Conservation (phyloP, 306 rosid species). For the Quercus aquifolioides region DNA sequence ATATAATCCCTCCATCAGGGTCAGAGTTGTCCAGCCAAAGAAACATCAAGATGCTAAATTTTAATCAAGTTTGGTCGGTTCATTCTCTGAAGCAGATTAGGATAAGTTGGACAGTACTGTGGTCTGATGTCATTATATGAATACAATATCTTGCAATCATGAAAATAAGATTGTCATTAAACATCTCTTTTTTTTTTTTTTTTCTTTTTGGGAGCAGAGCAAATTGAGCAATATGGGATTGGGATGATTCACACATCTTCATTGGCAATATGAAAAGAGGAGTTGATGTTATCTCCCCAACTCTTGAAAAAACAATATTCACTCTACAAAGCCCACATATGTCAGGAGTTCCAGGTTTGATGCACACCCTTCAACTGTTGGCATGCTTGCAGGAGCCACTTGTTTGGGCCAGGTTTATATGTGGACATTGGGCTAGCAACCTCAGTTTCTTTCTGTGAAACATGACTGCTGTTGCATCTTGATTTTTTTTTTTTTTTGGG, state of each 20-base stretch:
- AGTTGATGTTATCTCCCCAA: conserved; percentile 19
- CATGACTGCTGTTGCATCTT: background rate
- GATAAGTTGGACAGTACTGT: no score
- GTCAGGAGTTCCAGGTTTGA: conserved; percentile 81
- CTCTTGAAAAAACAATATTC: conserved; percentile 28
- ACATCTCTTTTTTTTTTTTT: background rate
- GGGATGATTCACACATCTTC: no score
- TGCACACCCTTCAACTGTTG: conserved; percentile 46
- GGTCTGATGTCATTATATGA: background rate
- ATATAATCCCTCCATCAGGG: no score
- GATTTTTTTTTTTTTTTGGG: background rate
- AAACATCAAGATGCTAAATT: no score
- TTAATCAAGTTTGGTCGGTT: no score
- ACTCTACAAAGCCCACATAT: conserved; percentile 60
- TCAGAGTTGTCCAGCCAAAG: no score
- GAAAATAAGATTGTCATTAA: background rate
- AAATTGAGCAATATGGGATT: background rate
- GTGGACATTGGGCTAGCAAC: conserved; percentile 23
- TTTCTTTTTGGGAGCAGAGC: conserved; percentile 48
- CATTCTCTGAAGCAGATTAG: no score
- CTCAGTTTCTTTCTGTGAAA: background rate
- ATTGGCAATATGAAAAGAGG: no score
- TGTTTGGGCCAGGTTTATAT: conserved; percentile 46
- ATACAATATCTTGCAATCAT: background rate
- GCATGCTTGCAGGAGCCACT: conserved; percentile 48